These are phyloP conservation scores for Pluteus cervinus DNA, from an alignment of 768 basidiomycete genomes.

Conservation along the genomic window DNA sequence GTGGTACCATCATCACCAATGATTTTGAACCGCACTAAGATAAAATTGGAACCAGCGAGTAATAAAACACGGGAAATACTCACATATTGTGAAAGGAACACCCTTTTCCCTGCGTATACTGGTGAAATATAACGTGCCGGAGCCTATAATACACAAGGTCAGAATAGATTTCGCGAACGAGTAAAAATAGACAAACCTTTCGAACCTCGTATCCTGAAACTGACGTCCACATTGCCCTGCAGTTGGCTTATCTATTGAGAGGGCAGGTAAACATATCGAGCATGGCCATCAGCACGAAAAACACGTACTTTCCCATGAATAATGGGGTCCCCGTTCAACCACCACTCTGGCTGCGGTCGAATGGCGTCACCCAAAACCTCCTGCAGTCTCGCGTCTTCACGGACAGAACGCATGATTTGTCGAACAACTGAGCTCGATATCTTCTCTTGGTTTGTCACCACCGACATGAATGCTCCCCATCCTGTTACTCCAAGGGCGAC, in stretches of 20 bases:
- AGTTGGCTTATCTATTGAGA: constrained; percentile 57
- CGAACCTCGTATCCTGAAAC: constrained; percentile 69
- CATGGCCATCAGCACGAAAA: constrained; percentile 1
- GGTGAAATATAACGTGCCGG: constrained; percentile 79
- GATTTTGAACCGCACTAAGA: constrained; percentile 58
- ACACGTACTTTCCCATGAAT: constrained; percentile 59
- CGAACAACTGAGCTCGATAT: constrained; percentile 70
- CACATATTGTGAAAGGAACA: constrained; percentile 60
- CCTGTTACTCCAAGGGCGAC: constrained; percentile 47
- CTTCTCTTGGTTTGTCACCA: constrained; percentile 72
- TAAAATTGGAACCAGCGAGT: constrained; percentile 4
- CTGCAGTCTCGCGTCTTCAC: constrained; percentile 41
- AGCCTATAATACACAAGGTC: constrained; percentile 32
- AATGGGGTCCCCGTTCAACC: constrained; percentile 70
- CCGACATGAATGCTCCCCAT: constrained; percentile 66
- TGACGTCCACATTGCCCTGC: constrained; percentile 73
- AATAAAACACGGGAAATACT: constrained; percentile 19
- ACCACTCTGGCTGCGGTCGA: constrained; percentile 62
- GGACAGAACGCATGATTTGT: constrained; percentile 56
- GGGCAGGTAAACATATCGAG: not conserved
- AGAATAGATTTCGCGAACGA: not conserved
- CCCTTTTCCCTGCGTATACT: constrained; percentile 77
- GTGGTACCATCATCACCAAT: constrained; percentile 56
- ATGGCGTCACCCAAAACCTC: constrained; percentile 61
- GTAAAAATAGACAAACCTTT: constrained; percentile 36